Evolutionary conservation across 148 eudicot genomes (phyloP), one percentile per base, ranked within the genome.

Genomic region (Vaccinium myrtillus): DNA sequence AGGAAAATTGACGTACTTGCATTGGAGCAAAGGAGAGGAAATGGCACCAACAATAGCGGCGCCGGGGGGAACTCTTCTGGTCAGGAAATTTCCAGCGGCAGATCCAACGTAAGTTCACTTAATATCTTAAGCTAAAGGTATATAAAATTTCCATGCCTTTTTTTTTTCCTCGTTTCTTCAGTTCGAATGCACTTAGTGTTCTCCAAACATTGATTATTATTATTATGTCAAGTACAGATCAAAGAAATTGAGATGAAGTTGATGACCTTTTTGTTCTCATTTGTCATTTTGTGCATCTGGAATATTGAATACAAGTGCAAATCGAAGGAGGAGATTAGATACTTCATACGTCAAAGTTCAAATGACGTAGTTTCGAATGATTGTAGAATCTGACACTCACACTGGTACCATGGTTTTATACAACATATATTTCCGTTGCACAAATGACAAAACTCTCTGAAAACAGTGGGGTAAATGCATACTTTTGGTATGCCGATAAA

Each of bases 21-120:
- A 95, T 83, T 88, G 93, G 93, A 89, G 88, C 77, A 96, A 93
- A 89, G 98, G 98, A 87, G 91, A 88, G 85, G 95, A 95, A 85
- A 95, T 97, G 99, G 91, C 90, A 75, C 99, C 98, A 11, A 88
- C 90, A 13, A 90, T 96, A 61, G 94, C 91, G 73, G 70, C 85
- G 59, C 83, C 93, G 77, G 98, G 98, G 82, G 98, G 95, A 83
- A 95, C 98, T 58, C 95, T 97, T 91, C 92, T 97, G 83, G 96
- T 97, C 55, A 93, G 98, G 85, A 97, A 89, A 87, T 86, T 97
- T 85, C 94, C 99, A 70, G 81, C 65, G 78, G 87, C 94, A 23
- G 94, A 92, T 86, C 88, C 96, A 87, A 89, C 84, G 99, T 97
- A 95, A 87, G 78, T 13, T 56, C 27, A 7, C 70, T 67, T 18